Conservation (phyloP, 1,284 basidiomycete species). For the Trichosporon ovoides region DNA sequence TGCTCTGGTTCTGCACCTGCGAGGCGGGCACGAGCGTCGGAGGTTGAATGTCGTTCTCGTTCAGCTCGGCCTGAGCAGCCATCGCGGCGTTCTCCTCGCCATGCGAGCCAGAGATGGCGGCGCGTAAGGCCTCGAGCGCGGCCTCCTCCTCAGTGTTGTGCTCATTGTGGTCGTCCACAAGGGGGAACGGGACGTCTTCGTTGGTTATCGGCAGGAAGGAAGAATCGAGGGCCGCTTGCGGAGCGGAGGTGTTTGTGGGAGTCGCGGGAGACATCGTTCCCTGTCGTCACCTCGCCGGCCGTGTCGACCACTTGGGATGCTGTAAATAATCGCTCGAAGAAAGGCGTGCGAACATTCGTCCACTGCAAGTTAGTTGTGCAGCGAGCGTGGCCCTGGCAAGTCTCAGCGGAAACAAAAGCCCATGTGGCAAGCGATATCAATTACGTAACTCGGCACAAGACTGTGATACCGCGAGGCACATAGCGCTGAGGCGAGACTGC, state of each 20-base stretch:
- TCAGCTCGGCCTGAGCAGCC: background rate
- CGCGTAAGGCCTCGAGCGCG: constrained; percentile 34
- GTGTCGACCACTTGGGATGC: constrained; percentile 6
- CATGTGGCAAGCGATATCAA: background rate
- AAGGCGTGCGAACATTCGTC: constrained; percentile 16
- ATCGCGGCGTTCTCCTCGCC: constrained; percentile 3
- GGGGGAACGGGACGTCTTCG: constrained; percentile 19
- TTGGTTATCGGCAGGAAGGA: constrained; percentile 13
- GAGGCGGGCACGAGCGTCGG: constrained; percentile 18
- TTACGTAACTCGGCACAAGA: no score
- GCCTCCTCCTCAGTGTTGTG: constrained; percentile 24
- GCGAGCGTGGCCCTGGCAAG: background rate
- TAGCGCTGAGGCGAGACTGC: no score
- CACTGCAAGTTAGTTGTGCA: constrained; percentile 6
- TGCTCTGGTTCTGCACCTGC: constrained; percentile 21
- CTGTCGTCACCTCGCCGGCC: background rate
- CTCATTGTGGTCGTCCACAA: constrained; percentile 19
- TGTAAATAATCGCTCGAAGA: background rate
- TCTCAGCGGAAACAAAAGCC: background rate
- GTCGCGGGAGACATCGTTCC: constrained; percentile 4
- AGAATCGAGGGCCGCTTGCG: constrained; percentile 11
- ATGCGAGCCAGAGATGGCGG: constrained; percentile 25
- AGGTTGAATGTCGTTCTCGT: constrained; percentile 2
- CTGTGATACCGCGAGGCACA: no score
- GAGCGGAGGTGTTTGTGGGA: background rate